Evolutionary conservation across 108 stramenopile species (phyloP), one percentile per base, ranked within the genome.

Genomic region (Asterionellopsis glacialis): DNA sequence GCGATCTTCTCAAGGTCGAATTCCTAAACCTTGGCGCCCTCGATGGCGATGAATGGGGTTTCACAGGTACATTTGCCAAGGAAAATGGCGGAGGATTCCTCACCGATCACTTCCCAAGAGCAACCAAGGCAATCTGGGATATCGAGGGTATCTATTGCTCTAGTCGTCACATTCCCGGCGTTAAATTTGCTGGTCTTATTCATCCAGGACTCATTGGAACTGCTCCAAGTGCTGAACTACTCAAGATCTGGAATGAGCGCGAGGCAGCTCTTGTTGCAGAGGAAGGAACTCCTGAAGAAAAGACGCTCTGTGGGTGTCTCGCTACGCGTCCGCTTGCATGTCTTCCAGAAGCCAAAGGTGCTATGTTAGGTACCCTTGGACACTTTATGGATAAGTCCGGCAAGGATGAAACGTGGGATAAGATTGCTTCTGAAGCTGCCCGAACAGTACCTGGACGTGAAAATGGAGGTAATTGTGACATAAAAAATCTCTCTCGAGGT

Each of bases 391-490:
- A 74, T 16, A 80, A 80, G 56, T 14, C 41, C 49, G 73, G 53
- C 16, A 69, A 72, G 24, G 69, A 71, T 42, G 69, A 74, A 27
- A 51, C 21, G 11, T 84, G 82, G 82, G 66, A 67, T 26, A 56
- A 24, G 48, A 43, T 80, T 15, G 82, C 82, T 0, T 47, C 55
- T 18, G 76, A 81, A 62, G 84, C 64, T 44, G 76, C 73, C 14
- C 62, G 75, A 12, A 80, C 76, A 16, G 76, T 80, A 14, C 76
- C 78, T 42, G 52, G 52, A 7, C 52, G 52, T 27, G 52, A 54
- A 58, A 80, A 87, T 56, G 85, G 82, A 48, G 85, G 85, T 1
- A 87, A 87, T 47, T 83, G 82, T 45, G 85, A 87, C 58, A 87
- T 83, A 6, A 87, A 86, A 41, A 83, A 83, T 45, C 57, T 87